These are phyloP conservation scores for Penicillium sp. DNA, from an alignment of 2,329 filamentous ascomycete species.

Conservation along the genomic window DNA sequence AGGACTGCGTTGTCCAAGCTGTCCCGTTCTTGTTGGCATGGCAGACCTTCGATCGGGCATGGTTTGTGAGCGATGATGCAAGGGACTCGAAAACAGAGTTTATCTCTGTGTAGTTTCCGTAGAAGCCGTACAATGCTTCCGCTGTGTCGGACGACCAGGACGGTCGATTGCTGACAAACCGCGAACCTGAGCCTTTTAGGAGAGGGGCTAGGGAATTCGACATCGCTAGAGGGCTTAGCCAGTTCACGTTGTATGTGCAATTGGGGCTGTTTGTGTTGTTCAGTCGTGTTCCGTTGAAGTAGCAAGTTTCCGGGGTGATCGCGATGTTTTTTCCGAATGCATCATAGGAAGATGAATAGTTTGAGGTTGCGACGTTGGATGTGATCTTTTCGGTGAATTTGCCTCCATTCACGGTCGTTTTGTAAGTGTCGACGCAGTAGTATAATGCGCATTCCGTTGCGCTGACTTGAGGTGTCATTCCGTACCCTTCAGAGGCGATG, in stretches of 20 bases:
- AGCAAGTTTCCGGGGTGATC: slow-evolving; percentile 25
- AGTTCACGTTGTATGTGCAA: slow-evolving; percentile 24
- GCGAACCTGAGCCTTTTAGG: slow-evolving; percentile 19
- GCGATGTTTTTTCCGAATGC: slow-evolving; percentile 2
- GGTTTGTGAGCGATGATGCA: slow-evolving; percentile 17
- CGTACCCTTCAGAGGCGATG: slow-evolving; percentile 20
- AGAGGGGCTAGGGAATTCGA: slow-evolving; percentile 20
- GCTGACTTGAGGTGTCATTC: slow-evolving; percentile 13
- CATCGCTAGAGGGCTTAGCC: slow-evolving; percentile 21
- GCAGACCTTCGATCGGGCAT: slow-evolving; percentile 25
- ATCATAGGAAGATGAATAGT: slow-evolving; percentile 2
- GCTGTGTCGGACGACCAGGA: slow-evolving; percentile 23
- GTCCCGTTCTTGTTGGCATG: slow-evolving; percentile 12
- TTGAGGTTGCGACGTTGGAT: slow-evolving; percentile 13
- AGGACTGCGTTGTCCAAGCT: slow-evolving; percentile 23
- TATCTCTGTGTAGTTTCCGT: slow-evolving; percentile 24
- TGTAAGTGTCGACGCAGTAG: slow-evolving; percentile 27
- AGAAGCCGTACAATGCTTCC: slow-evolving; percentile 20
- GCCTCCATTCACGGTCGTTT: slow-evolving; percentile 18
- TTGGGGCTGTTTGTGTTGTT: slow-evolving; percentile 7
- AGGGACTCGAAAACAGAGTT: slow-evolving; percentile 20
- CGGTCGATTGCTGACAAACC: slow-evolving; percentile 22
- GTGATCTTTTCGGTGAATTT: slow-evolving; percentile 18
- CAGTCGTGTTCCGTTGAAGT: slow-evolving; percentile 16
- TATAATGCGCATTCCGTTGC: slow-evolving; percentile 28